These are phyloP conservation scores for Ophiostoma perfectum DNA, from an alignment of 2,329 filamentous ascomycete species.

Conservation along the genomic window DNA sequence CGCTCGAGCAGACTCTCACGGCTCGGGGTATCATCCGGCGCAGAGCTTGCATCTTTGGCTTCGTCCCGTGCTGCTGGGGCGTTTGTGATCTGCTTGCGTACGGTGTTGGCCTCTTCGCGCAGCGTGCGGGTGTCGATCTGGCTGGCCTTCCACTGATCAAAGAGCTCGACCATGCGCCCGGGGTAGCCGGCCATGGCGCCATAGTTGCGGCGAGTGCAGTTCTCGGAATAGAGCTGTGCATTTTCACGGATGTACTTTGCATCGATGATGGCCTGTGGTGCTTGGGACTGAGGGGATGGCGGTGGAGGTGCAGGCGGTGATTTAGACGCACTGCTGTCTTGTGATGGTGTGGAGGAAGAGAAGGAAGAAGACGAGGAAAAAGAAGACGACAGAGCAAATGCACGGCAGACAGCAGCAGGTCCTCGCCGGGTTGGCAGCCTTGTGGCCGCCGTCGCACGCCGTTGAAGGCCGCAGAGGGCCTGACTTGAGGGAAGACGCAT, in stretches of 20 bases:
- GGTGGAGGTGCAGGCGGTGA: not conserved
- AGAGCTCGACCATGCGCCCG: constrained; percentile 50
- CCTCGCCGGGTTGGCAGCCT: not conserved
- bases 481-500: constrained; percentile 7
- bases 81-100: constrained; percentile 55
- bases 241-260: constrained; percentile 87
- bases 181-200: constrained; percentile 50
- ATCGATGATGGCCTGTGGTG: constrained; percentile 64
- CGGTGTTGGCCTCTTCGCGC: constrained; percentile 60
- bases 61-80: constrained; percentile 44
- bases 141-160: constrained; percentile 53
- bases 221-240: constrained; percentile 71
- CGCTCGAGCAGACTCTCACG: constrained; percentile 50
- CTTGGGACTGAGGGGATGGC: constrained; percentile 43
- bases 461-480: not conserved
- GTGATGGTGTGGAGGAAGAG: not conserved
- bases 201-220: constrained; percentile 84
- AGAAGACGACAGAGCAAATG: not conserved
- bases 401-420: not conserved
- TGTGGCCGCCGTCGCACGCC: not conserved
- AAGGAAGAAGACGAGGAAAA: not conserved
- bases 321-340: not conserved
- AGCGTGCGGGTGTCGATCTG: constrained; percentile 56
- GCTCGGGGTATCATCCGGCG: constrained; percentile 22
- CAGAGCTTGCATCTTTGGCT: constrained; percentile 28